Conservation (phyloP, 306 rosid species). For the Vigna nakashimae region DNA sequence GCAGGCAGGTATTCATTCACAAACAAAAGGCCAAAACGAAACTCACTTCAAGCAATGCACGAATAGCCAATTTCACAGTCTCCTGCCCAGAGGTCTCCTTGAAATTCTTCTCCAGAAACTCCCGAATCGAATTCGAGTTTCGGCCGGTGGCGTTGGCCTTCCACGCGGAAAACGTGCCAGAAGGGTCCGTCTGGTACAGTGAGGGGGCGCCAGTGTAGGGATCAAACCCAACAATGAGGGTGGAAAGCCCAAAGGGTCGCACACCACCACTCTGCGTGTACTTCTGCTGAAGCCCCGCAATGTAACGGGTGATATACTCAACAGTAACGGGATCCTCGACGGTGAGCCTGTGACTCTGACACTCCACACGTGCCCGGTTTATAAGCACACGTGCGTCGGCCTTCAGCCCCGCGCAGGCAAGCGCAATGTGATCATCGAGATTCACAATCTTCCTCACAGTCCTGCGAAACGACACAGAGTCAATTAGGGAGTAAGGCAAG, state of each 20-base stretch:
- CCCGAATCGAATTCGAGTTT: conserved; percentile 91
- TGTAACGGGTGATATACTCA: conserved; percentile 90
- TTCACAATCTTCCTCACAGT: conserved; percentile 57
- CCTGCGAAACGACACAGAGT: conserved; percentile 38
- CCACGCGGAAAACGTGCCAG: conserved; percentile 98
- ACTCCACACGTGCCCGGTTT: conserved; percentile 89
- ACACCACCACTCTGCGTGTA: conserved; percentile 99
- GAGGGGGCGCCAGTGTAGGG: conserved; percentile 77
- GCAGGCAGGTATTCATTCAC: conserved; percentile 8
- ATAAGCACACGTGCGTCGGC: conserved; percentile 97
- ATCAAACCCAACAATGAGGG: conserved; percentile 93
- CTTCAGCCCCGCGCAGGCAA: conserved; percentile 97
- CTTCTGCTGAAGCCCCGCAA: conserved; percentile 98
- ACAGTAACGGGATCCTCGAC: conserved; percentile 97
- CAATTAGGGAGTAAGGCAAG: background rate
- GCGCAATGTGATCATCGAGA: conserved; percentile 63
- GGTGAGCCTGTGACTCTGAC: conserved; percentile 94
- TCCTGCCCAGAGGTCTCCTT: conserved; percentile 92
- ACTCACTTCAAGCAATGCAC: conserved; percentile 91
- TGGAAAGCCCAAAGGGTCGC: conserved; percentile 96
- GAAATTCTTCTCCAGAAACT: conserved; percentile 91
- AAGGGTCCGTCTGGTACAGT: conserved; percentile 94
- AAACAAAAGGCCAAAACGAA: conserved; percentile 14
- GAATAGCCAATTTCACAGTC: conserved; percentile 88
- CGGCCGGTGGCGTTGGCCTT: conserved; percentile 96